These are phyloP conservation scores for Dipodascus albidus DNA, from an alignment of 805 yeast species.

Conservation along the genomic window DNA sequence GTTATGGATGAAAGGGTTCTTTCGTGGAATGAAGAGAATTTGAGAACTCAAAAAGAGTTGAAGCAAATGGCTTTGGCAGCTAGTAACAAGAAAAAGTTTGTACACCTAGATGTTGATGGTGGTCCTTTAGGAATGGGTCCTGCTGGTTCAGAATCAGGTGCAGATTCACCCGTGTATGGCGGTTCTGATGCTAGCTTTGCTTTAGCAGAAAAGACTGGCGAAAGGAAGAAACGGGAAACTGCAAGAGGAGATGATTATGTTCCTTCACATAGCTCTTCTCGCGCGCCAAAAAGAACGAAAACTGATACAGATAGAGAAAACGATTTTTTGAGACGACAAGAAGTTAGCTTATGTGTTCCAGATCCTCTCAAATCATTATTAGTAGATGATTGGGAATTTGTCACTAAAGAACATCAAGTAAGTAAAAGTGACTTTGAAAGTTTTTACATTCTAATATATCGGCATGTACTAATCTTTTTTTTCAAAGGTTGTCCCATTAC, in stretches of 20 bases:
- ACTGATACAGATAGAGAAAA: conserved; percentile 27
- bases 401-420: conserved; percentile 64
- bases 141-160: conserved; percentile 5
- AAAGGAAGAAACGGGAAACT: conserved; percentile 3
- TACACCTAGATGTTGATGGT: conserved; percentile 9
- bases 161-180: conserved; percentile 10
- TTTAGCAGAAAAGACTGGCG: conserved; percentile 4
- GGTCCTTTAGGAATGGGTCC: conserved; percentile 1
- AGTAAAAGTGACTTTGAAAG: too few species aligned
- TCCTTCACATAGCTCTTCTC: background rate
- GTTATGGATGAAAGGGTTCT: conserved; percentile 58
- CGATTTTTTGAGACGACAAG: conserved; percentile 29
- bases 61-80: conserved; percentile 35
- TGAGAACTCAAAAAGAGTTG: conserved; percentile 49
- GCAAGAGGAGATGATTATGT: conserved; percentile 6
- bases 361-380: conserved; percentile 54
- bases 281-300: conserved; percentile 14
- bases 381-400: conserved; percentile 89
- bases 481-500: conserved; percentile 42
- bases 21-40: conserved; percentile 56
- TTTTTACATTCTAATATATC: too few species aligned
- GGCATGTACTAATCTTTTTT: too few species aligned
- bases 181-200: conserved; percentile 9
- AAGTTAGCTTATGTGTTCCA: conserved; percentile 49
- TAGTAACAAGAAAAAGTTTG: conserved; percentile 8